phyloP scores from a whole-genome alignment of 1,139 yeast species.

The Debaryomycetaceae sp. region DNA sequence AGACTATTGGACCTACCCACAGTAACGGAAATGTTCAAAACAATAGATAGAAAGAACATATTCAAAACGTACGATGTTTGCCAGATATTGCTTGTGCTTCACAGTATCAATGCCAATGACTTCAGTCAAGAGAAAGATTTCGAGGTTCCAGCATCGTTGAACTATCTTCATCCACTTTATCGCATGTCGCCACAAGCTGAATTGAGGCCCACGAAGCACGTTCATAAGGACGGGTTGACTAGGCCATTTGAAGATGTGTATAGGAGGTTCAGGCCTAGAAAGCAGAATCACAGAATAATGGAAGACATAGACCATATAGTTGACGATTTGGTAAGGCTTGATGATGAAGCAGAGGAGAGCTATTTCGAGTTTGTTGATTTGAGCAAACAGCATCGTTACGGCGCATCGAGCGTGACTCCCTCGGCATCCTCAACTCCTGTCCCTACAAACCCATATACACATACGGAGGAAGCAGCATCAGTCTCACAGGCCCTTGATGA shows the following conservation, averaged over 20 bases:
- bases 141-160: constrained; percentile 36
- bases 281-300: constrained; percentile 49
- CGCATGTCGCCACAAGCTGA: constrained; percentile 40
- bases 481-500: constrained; percentile 37
- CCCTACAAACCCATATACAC: constrained; percentile 1
- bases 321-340: constrained; percentile 69
- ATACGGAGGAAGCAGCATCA: constrained; percentile 12
- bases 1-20: constrained; percentile 89
- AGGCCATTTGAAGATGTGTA: constrained; percentile 60
- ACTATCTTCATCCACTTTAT: constrained; percentile 45
- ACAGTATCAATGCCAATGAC: constrained; percentile 48
- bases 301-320: constrained; percentile 74
- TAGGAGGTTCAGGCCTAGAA: constrained; percentile 49
- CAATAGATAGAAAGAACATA: constrained; percentile 84
- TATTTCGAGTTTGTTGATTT: constrained; percentile 75
- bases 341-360: constrained; percentile 80
- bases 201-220: constrained; percentile 39
- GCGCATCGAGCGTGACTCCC: constrained; percentile 19
- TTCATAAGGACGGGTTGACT: constrained; percentile 75
- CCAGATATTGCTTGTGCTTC: constrained; percentile 79
- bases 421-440: constrained; percentile 21
- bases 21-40: constrained; percentile 79
- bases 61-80: constrained; percentile 84
- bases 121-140: constrained; percentile 39
- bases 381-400: constrained; percentile 16